Evolutionary conservation across 345 rosid genomes (phyloP).

Genomic region (Eutrema yunnanense): DNA sequence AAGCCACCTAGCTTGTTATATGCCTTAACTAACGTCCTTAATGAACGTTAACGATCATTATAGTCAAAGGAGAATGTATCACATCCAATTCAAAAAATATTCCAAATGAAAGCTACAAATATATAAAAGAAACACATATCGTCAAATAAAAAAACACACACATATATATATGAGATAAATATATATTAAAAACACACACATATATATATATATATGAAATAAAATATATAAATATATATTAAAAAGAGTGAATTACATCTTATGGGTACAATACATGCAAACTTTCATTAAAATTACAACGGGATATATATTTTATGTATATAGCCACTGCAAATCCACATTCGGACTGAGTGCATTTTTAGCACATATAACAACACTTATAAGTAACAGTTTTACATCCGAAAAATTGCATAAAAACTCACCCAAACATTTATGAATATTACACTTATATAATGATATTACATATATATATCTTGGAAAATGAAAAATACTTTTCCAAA

Average conservation of each 20-base stretch:
- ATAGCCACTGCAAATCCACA: conserved; percentile 48
- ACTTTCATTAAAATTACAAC: conserved; percentile 15
- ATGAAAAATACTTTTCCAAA: conserved; percentile 35
- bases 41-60: conserved; percentile 25
- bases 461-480: conserved; percentile 22
- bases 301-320: conserved; percentile 18
- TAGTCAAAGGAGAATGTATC: not conserved
- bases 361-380: conserved; percentile 5
- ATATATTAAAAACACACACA: not conserved
- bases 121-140: not conserved
- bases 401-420: conserved; percentile 32
- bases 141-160: too few relatives aligned
- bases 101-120: not conserved
- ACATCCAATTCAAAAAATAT: not conserved
- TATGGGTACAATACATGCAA: conserved; percentile 24
- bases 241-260: conserved; percentile 8
- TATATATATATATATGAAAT: not conserved
- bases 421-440: conserved; percentile 19
- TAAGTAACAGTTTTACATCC: conserved; percentile 19
- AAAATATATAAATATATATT: not conserved
- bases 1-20: conserved; percentile 26
- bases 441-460: conserved; percentile 16
- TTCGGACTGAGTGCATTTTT: conserved; percentile 44
- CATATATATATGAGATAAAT: too few relatives aligned
- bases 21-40: conserved; percentile 37